Conservation (phyloP, 176 grass and related monocot genomes). For the Zoysia japonica region DNA sequence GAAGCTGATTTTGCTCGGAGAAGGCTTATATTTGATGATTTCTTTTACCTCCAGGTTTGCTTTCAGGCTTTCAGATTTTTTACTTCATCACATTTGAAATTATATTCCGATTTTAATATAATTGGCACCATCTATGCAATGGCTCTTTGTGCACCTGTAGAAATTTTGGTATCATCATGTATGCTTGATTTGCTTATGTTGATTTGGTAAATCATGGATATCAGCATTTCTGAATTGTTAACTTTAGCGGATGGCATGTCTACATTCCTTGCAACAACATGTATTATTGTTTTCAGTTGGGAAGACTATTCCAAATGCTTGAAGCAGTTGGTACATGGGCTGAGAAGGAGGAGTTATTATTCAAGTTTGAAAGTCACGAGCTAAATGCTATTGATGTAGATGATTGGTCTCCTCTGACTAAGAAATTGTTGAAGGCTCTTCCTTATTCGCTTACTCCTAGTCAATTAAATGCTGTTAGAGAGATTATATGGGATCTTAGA, state of each 20-base stretch:
- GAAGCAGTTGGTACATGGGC: conserved; percentile 68
- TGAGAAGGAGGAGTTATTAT: conserved; percentile 82
- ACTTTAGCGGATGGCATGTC: conserved; percentile 17
- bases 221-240: background rate
- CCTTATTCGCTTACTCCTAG: conserved; percentile 84
- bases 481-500: conserved; percentile 99
- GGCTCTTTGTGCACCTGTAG: conserved; percentile 10
- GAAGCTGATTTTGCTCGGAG: conserved; percentile 92
- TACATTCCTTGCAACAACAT: conserved; percentile 21
- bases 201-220: conserved; percentile 20
- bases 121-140: conserved; percentile 20
- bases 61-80: conserved; percentile 16
- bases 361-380: conserved; percentile 70
- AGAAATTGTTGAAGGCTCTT: conserved; percentile 65
- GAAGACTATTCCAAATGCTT: conserved; percentile 92
- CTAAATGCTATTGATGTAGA: conserved; percentile 59
- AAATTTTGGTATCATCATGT: conserved; percentile 27
- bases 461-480: conserved; percentile 85
- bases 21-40: conserved; percentile 97
- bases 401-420: conserved; percentile 74
- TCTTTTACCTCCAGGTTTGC: conserved; percentile 97
- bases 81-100: conserved; percentile 12
- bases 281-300: conserved; percentile 67
- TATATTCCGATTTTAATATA: conserved; percentile 23
- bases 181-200: conserved; percentile 35